Evolutionary conservation across 257 asterid genomes (phyloP), one percentile per base, ranked within the genome.

Genomic region (Petunia axillaris): DNA sequence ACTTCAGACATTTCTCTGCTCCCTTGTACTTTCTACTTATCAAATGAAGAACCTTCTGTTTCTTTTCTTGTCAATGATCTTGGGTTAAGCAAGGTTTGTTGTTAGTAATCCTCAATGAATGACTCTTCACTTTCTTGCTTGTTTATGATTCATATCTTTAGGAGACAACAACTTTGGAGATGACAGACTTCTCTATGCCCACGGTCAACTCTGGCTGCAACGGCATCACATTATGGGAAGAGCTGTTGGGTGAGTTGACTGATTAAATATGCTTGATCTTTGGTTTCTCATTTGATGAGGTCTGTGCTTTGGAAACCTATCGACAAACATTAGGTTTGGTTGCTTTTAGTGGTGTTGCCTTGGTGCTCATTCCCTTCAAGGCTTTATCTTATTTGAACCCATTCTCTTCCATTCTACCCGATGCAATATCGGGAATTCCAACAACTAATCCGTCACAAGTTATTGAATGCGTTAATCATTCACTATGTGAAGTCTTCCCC

Each of bases 151-250:
- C 53, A 76, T 85, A 57, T 78, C 63, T 7, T 68, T 92, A 96
- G 98, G 99, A 68, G 99, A 96, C 84, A 96, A 93, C 81, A 96
- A 96, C 85, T 88, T 86, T 81, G 98, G 96, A 77, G 99, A 96
- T 82, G 99, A 96, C 90, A 89, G 98, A 85, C 97, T 90, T 87
- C 91, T 96, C 57, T 96, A 96, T 81, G 99, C 99, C 80, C 93
- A 92, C 0, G 99, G 99, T 75, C 99, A 96, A 85, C 97, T 87
- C 60, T 96, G 99, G 99, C 87, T 96, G 81, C 90, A 94, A 52
- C 89, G 97, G 85, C 95, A 94, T 71, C 98, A 96, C 82, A 94
- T 96, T 74, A 93, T 96, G 99, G 99, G 99, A 80, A 90, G 99
- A 91, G 99, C 98, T 78, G 97, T 96, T 59, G 99, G 99, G 99